Evolutionary conservation across 2,329 filamentous ascomycete species (phyloP).

Genomic region (Dryadomyces sulphureus): DNA sequence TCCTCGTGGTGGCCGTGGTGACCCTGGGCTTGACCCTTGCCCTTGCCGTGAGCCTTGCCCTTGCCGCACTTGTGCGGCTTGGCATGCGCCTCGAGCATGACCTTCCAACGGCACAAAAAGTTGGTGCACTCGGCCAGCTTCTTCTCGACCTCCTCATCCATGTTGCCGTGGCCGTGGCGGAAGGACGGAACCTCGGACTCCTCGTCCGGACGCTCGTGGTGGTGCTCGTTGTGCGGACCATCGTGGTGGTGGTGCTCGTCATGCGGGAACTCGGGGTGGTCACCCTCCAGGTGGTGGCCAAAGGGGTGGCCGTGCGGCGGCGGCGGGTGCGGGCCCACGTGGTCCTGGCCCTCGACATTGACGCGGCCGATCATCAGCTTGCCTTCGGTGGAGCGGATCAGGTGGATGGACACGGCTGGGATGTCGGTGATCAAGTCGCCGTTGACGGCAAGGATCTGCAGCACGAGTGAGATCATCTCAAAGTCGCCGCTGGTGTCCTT

Average conservation of each 20-base stretch:
- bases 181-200: neutral
- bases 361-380: constrained; percentile 40
- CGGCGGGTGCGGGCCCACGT: neutral
- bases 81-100: constrained; percentile 29
- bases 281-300: neutral
- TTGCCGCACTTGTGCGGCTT: constrained; percentile 13
- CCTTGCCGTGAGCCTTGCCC: constrained; percentile 11
- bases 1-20: neutral
- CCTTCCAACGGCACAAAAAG: constrained; percentile 40
- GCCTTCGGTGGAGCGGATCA: constrained; percentile 43
- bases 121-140: constrained; percentile 24
- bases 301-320: constrained; percentile 4
- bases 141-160: constrained; percentile 9
- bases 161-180: neutral
- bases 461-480: constrained; percentile 28
- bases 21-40: neutral
- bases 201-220: neutral
- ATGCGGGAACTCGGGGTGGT: neutral
- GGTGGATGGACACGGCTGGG: constrained; percentile 40
- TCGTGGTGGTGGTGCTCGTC: neutral
- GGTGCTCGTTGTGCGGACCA: neutral
- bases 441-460: constrained; percentile 47
- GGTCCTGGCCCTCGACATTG: constrained; percentile 18
- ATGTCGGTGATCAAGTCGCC: constrained; percentile 37
- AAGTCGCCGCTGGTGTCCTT: constrained; percentile 31